Evolutionary conservation across 1,139 yeast species (phyloP), one percentile per base, ranked within the genome.

Genomic region (Candida sp.): DNA sequence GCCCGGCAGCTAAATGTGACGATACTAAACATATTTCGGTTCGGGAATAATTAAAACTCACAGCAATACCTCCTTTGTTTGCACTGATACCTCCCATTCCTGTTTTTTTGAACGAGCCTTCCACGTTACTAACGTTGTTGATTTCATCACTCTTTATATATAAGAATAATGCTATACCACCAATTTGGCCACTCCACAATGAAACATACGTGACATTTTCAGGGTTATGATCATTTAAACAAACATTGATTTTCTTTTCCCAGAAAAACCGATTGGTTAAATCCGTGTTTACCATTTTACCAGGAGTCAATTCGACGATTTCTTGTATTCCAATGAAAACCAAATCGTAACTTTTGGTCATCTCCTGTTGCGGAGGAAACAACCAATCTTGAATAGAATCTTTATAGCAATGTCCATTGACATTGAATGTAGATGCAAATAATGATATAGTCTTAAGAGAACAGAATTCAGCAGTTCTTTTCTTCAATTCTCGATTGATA

Each of bases 51-150:
- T 82, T 76, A 62, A 93, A 81, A 49, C 97, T 74, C 9, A 90
- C 86, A 0, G 96, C 91, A 42, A 89, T 84, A 1, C 93, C 97
- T 29, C 99, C 99, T 63, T 93, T 93, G 58, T 93, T 93, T 15
- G 98, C 98, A 35, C 97, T 86, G 58, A 89, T 81, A 12, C 98
- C 98, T 19, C 96, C 96, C 42, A 93, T 70, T 0, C 99, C 99
- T 0, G 99, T 95, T 56, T 93, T 93, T 54, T 90, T 93, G 30
- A 82, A 77, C 21, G 87, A 75, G 33, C 96, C 89, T 59, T 84
- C 88, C 5, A 88, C 84, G 50, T 80, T 76, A 25, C 84, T 75
- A 12, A 88, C 73, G 46, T 77, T 66, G 4, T 75, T 61, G 19
- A 82, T 51, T 52, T 60, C 73, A 39, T 49, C 48, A 45, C 81